A percentile compares a stretch with the other conserved stretches of the same genome.
Conservation (phyloP, 2,329 filamentous ascomycete species). For the Septoria linicola region DNA sequence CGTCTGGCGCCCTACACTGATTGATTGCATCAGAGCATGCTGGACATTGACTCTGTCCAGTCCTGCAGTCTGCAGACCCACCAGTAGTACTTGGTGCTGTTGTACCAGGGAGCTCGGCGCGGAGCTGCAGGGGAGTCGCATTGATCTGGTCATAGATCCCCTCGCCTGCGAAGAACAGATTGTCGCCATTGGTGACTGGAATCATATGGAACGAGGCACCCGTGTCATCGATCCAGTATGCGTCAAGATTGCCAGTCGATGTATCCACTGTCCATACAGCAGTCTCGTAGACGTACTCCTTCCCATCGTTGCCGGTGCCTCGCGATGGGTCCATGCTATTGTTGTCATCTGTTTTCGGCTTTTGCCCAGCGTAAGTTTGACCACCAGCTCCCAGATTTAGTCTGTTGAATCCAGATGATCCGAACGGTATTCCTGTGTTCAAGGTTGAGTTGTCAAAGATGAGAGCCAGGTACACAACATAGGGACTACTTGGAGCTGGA, state of each 20-base stretch:
- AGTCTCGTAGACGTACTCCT: conserved; percentile 1
- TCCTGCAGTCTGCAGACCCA: not conserved
- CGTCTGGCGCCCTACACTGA: not conserved
- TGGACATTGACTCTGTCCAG: not conserved
- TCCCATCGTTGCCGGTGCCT: not conserved
- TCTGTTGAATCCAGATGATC: not conserved
- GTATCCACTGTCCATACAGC: not conserved
- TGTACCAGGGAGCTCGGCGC: not conserved
- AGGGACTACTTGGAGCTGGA: not conserved
- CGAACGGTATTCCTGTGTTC: not conserved
- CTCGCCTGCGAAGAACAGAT: not conserved
- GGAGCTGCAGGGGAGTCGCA: not conserved
- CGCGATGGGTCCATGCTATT: conserved; percentile 1
- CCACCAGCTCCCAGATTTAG: not conserved
- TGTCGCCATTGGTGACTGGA: not conserved
- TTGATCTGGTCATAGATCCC: conserved; percentile 1
- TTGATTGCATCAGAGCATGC: conserved; percentile 1
- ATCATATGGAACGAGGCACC: not conserved
- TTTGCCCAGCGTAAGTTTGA: not conserved
- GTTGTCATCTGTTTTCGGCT: not conserved
- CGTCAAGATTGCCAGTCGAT: not conserved
- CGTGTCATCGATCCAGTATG: conserved; percentile 1
- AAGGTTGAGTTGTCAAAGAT: not conserved
- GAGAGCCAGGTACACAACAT: not conserved
- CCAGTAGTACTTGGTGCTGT: not conserved